A percentile compares a stretch with the other conserved stretches of the same genome.
Conservation (phyloP, 176 grass and related monocot genomes). For the Thinopyrum elongatum region DNA sequence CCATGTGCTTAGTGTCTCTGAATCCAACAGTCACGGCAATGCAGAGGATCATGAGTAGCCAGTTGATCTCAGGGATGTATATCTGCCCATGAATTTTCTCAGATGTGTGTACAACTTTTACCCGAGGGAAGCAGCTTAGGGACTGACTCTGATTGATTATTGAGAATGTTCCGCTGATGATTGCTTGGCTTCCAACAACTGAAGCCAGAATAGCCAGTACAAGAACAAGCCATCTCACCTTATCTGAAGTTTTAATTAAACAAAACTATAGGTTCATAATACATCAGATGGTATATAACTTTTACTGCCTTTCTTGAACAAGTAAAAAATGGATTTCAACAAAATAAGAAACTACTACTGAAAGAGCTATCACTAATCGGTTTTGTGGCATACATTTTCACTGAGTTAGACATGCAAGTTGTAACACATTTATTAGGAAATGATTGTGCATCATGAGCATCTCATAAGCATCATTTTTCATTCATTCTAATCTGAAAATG, state of each 20-base stretch:
- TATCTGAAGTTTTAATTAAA: conserved; percentile 48
- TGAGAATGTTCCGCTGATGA: conserved; percentile 97
- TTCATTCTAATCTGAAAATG: too few relatives aligned
- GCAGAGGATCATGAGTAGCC: conserved; percentile 97
- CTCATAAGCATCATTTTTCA: too few relatives aligned
- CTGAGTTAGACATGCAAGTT: neutral
- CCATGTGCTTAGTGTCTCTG: conserved; percentile 92
- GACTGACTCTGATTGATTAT: conserved; percentile 98
- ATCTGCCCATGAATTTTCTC: conserved; percentile 97
- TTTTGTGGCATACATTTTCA: neutral
- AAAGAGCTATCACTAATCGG: neutral
- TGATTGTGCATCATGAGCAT: too few relatives aligned
- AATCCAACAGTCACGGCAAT: conserved; percentile 95
- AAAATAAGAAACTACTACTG: neutral
- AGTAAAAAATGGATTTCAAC: neutral
- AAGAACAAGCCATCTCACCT: conserved; percentile 86
- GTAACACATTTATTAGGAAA: too few relatives aligned
- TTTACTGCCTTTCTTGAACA: too few relatives aligned
- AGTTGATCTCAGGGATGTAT: conserved; percentile 99
- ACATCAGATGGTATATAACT: neutral
- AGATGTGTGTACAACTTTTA: conserved; percentile 93
- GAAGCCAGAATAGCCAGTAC: conserved; percentile 87
- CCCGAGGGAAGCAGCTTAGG: conserved; percentile 93
- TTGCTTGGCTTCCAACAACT: conserved; percentile 97
- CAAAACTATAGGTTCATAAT: neutral